Evolutionary conservation across 176 grass and related monocot genomes (phyloP), one percentile per base, ranked within the genome.

Genomic region (Oryza officinalis): DNA sequence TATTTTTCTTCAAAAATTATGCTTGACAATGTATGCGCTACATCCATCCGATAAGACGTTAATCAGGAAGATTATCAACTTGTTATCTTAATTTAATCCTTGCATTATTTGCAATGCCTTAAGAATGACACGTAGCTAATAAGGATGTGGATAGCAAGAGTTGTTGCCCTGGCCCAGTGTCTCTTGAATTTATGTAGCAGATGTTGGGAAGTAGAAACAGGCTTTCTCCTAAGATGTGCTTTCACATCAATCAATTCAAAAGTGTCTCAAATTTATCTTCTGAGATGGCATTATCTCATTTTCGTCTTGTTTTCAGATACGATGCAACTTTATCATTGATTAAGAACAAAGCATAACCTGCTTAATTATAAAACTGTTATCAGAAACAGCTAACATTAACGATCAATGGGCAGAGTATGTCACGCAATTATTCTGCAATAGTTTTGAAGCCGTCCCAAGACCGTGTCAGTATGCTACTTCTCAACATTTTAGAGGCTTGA

Each of bases 181-280:
- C 17, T 41, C 47, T 71, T 59, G 54, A 60, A 26, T 72, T 20
- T 30, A 20, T 30, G 14, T 37, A 77, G 11, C 13, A 47, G 30
- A 63, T 27, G 67, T 50, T 80, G 4, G 69, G 31, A 66, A 80
- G 52, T 74, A 67, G 77, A 80, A 86, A 38, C 74, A 31, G 77
- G 71, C 70, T 41, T 74, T 67, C 32, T 74, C 15, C 33, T 25
- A 10, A 18, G 22, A 6, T 74, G 18, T 38, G 26, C 12, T 65
- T 20, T 45, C n/a, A 59, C 66, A 70, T 46, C 17, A 44, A 54
- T 63, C 4, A 14, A 35, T 3, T 11, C 57, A 73, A 27, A 27
- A 86, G 28, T 6, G 13, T 37, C n/a, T 37, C 23, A 10, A 71
- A 40, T 43, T 65, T 65, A 4, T 83, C 18, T 46, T 77, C 20